Evolutionary conservation across 352 stramenopile genomes (phyloP), one percentile per base, ranked within the genome.

Genomic region (Hyaloperonospora brassicae): DNA sequence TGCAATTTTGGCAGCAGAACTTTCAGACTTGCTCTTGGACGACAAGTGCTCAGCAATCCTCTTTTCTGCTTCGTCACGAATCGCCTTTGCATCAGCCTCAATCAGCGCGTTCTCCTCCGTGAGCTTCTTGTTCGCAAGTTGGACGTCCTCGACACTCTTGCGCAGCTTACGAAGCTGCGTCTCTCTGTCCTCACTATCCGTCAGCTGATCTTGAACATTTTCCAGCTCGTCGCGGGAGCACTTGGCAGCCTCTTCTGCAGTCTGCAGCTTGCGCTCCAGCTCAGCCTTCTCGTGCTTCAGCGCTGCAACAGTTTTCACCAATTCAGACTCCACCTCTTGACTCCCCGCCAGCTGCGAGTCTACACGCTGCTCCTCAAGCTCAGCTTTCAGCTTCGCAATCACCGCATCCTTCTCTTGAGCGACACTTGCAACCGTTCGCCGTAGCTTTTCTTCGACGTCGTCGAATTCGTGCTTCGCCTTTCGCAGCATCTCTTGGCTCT

Each of bases 121-220:
- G 3, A 83, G 65, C 27, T 72, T 62, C 31, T 74, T 68, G 58
- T 79, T 80, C 2, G 54, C 56, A 14, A 73, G 46, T 62, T 82
- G 72, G 23, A 79, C 59, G 36, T 76, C 70, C 45, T 79, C 72
- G 24, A 78, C 76, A 31, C 61, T 70, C 55, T 76, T 79, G 70
- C 68, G 74, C 8, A 83, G 59, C 58, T 78, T 76, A 27, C 68
- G 67, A 17, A 83, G 62, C 31, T 76, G 70, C 43, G 67, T 76
- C 58, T 83, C 68, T 45, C 66, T 62, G 6, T 68, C 60, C 50
- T 76, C 59, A 10, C 74, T 66, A 25, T 63, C 42, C 13, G 56
- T 47, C 23, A 80, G 46, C 31, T 55, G 24, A 42, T 57, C 51
- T 47, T 76, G 60, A 21, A 65, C 43, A 45, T 76, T 70, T 6